Conservation (phyloP, 192 early-diverging fungal genomes). For the Coemansia nantahalensis region DNA sequence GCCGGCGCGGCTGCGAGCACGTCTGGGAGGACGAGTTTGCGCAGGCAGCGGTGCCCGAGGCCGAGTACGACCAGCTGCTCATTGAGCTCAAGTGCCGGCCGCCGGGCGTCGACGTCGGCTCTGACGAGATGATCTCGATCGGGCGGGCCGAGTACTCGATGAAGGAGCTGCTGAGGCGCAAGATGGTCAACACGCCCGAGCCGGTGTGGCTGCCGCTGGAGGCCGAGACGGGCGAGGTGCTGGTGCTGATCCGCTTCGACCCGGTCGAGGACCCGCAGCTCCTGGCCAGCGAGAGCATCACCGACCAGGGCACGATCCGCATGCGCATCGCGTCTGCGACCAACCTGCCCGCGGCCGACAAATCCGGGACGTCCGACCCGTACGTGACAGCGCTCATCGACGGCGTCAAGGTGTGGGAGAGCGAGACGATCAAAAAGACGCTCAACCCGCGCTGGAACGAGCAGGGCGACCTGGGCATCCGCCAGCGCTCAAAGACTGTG, state of each 20-base stretch:
- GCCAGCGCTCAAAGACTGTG: slow-evolving; percentile 53
- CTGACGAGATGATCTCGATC: slow-evolving; percentile 52
- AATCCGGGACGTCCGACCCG: slow-evolving; percentile 70
- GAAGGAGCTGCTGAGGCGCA: slow-evolving; percentile 41
- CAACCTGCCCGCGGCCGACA: slow-evolving; percentile 67
- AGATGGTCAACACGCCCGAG: slow-evolving; percentile 46
- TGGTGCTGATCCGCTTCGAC: slow-evolving; percentile 47
- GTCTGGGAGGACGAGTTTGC: slow-evolving; percentile 51
- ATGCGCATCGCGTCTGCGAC: slow-evolving; percentile 59
- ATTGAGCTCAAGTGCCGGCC: slow-evolving; percentile 44
- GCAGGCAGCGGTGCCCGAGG: slow-evolving; percentile 46
- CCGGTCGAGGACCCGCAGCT: slow-evolving; percentile 51
- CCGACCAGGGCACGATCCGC: slow-evolving; percentile 63
- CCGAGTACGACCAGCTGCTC: slow-evolving; percentile 29
- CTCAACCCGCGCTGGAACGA: slow-evolving; percentile 72
- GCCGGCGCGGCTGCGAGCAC: slow-evolving; percentile 47
- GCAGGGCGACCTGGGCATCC: slow-evolving; percentile 59
- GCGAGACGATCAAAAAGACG: slow-evolving; percentile 69
- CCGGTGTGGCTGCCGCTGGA: slow-evolving; percentile 54
- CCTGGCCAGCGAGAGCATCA: slow-evolving; percentile 47
- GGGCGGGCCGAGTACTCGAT: slow-evolving; percentile 48
- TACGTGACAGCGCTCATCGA: slow-evolving; percentile 65
- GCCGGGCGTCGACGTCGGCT: slow-evolving; percentile 25
- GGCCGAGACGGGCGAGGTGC: slow-evolving; percentile 52
- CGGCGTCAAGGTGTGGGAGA: slow-evolving; percentile 66